These are phyloP conservation scores for Trichoderma sp. DNA, from an alignment of 2,329 filamentous ascomycete genomes.

Conservation along the genomic window DNA sequence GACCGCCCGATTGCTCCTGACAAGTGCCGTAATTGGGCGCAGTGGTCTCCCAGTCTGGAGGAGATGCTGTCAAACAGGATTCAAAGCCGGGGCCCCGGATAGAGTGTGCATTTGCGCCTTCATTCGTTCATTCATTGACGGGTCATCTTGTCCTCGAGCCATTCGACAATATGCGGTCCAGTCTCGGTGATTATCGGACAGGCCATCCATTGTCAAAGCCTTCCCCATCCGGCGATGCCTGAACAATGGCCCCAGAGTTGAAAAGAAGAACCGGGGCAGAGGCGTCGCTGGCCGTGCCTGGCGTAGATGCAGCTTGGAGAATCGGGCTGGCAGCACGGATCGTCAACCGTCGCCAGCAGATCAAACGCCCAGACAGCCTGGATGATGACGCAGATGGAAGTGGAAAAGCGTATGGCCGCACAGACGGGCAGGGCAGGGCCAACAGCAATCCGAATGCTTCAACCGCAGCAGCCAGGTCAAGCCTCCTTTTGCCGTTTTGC, in stretches of 20 bases:
- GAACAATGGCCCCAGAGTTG: background rate
- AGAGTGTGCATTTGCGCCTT: background rate
- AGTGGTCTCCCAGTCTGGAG: background rate
- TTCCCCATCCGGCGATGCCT: background rate
- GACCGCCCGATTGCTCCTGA: background rate
- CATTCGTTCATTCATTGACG: background rate
- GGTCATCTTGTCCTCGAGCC: background rate
- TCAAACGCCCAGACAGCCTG: background rate
- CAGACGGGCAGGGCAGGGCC: background rate
- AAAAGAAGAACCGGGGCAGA: background rate
- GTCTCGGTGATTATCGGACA: background rate
- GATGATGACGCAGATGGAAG: background rate
- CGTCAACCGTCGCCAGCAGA: background rate
- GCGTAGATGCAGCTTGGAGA: background rate
- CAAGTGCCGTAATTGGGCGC: slow-evolving; percentile 1
- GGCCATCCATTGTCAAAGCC: background rate
- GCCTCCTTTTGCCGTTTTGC: slow-evolving; percentile 1
- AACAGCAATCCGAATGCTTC: slow-evolving; percentile 1
- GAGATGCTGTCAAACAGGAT: background rate
- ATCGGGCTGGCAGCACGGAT: background rate
- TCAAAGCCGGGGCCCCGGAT: background rate
- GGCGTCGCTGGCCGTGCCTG: background rate
- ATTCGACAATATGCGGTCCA: background rate
- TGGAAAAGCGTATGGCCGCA: background rate
- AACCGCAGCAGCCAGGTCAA: background rate